Evolutionary conservation across 768 basidiomycete species (phyloP), one percentile per base, ranked within the genome.

Genomic region (Mycena kentingensis): DNA sequence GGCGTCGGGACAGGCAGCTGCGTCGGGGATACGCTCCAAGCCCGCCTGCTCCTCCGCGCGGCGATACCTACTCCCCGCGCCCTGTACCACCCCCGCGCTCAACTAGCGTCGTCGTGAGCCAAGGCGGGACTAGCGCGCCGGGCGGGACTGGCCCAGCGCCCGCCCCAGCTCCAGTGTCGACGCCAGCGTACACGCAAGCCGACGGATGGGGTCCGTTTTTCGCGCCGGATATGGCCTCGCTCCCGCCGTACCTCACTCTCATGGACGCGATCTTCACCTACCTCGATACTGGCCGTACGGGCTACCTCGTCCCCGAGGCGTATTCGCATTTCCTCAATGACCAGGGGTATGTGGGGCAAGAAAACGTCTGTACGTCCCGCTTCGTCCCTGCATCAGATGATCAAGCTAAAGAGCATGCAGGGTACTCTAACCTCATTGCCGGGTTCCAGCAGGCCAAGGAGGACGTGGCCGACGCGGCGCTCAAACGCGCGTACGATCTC

Each of bases 241-340:
- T 28, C 5, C 55, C 50, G 18, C 38, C 26, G 11, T 49, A 52
- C 32, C 6, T 31, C 12, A 21, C 34, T 5, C 34, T 57, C 16
- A 34, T 53, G 46, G n/a, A 6, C 35, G 31, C 44, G 13, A 55
- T 61, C 19, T 61, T 61, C 53, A 31, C 46, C 16, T 51, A 61
- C 43, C 57, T 61, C 34, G 60, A 61, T 42, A 46, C 42, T 2
- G 13, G 19, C 6, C 25, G 28, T 28, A 43, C 46, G 15, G 52
- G 46, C 18, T 46, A 29, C 19, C 51, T 60, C 31, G 29, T 41
- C 16, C 59, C 59, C 5, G 59, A 60, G 27, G 52, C 49, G 0
- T 60, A 54, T 41, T 57, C 51, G 6, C 19, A 52, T 15, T 58
- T 61, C 28, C 49, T 61, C 22, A 47, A 51, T 22, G 51, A 58